These are phyloP conservation scores for Saccharomycopsis fermentans DNA, from an alignment of 805 yeast species.

Conservation along the genomic window DNA sequence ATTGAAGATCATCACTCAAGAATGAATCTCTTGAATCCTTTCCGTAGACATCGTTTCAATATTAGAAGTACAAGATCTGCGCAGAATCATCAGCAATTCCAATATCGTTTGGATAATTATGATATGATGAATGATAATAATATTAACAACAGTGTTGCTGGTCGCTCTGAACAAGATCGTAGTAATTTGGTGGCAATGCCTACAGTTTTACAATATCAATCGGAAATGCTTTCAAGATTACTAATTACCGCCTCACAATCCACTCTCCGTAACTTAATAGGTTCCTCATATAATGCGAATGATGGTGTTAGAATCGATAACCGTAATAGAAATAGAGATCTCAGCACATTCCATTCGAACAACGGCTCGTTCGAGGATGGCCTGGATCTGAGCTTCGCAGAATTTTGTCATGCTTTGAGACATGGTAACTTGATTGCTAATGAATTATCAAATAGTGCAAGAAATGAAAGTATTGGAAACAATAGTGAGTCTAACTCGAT, in stretches of 20 bases:
- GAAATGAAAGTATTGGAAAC: background rate
- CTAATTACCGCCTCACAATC: constrained; percentile 37
- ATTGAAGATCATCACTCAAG: background rate
- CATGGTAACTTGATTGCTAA: constrained; percentile 31
- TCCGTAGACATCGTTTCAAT: constrained; percentile 1
- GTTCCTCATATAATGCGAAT: constrained; percentile 20
- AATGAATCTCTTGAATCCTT: background rate
- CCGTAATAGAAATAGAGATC: constrained; percentile 15
- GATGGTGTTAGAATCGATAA: constrained; percentile 26
- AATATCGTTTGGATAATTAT: background rate
- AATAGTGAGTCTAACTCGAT: constrained; percentile 24
- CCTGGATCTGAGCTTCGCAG: constrained; percentile 33
- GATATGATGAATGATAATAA: background rate
- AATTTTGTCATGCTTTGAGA: constrained; percentile 32
- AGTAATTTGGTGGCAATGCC: background rate
- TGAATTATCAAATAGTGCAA: constrained; percentile 27
- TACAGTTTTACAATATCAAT: constrained; percentile 23
- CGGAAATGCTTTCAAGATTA: constrained; percentile 33
- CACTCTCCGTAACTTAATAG: constrained; percentile 32
- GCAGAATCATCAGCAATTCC: background rate
- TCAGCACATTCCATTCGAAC: constrained; percentile 3
- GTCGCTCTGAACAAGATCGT: background rate
- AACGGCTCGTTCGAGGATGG: constrained; percentile 18
- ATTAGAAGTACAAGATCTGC: constrained; percentile 1
- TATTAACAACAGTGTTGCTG: background rate